A percentile compares a stretch with the other conserved stretches of the same genome.
These are phyloP conservation scores for Evernia prunastri DNA, from an alignment of 495 filamentous ascomycete species.

Conservation along the genomic window DNA sequence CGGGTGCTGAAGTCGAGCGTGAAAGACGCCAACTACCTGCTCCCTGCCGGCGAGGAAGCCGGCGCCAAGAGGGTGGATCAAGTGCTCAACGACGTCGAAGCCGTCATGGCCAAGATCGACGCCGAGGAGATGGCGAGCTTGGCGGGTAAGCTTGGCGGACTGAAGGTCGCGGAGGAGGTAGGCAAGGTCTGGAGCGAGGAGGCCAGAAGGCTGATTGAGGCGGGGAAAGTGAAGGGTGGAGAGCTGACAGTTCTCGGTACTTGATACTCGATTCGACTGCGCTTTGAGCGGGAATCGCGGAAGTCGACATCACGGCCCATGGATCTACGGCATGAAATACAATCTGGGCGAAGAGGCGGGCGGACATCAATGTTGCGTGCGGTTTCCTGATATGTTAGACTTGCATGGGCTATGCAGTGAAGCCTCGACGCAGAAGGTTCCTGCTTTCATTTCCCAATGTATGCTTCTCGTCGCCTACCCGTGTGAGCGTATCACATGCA, in stretches of 20 bases:
- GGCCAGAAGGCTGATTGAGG: conserved; percentile 63
- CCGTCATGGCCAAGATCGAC: conserved; percentile 83
- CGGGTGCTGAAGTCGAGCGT: conserved; percentile 83
- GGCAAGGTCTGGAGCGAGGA: conserved; percentile 55
- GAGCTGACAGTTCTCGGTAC: conserved; percentile 38
- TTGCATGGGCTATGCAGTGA: neutral
- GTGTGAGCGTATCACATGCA: neutral
- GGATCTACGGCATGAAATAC: neutral
- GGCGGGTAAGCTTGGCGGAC: conserved; percentile 51
- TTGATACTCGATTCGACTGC: neutral
- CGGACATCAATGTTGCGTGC: neutral
- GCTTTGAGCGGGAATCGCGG: neutral
- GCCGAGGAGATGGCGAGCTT: conserved; percentile 79
- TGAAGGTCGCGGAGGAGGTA: conserved; percentile 62
- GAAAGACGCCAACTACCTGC: conserved; percentile 96
- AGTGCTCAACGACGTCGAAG: conserved; percentile 68
- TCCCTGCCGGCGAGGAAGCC: conserved; percentile 54
- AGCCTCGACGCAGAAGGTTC: neutral
- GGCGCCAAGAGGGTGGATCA: conserved; percentile 67
- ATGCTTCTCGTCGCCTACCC: neutral
- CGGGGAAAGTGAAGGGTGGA: conserved; percentile 76
- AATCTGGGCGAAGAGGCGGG: neutral
- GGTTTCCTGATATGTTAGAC: neutral
- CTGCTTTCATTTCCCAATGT: too few relatives aligned
- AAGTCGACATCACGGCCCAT: neutral